Conservation (phyloP, 1,139 yeast species). For the Candida frijolesensis region DNA sequence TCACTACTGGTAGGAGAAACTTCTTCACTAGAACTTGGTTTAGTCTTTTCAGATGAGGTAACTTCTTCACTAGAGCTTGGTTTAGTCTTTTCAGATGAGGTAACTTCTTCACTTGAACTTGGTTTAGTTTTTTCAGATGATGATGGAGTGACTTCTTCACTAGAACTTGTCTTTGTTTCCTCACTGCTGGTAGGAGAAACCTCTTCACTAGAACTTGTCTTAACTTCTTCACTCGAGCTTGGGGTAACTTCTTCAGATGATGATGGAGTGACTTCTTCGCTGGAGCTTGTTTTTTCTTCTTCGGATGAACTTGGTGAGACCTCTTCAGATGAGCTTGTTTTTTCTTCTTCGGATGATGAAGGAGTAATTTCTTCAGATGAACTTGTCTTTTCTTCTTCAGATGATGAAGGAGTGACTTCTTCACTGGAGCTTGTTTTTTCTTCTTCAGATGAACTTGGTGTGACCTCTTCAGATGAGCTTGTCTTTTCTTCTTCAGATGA, state of each 20-base stretch:
- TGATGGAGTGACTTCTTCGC: neutral
- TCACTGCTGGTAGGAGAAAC: neutral
- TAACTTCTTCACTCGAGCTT: no score
- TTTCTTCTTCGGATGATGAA: no score
- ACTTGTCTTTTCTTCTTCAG: no score
- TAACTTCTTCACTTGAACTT: neutral
- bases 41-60: neutral
- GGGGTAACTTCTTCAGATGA: neutral
- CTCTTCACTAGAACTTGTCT: neutral
- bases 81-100: neutral
- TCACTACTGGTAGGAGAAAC: neutral
- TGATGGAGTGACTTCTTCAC: neutral
- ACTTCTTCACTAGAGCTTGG: neutral
- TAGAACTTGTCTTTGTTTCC: neutral
- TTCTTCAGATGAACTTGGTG: neutral
- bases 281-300: neutral
- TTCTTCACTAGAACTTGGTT: neutral
- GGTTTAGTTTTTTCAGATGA: neutral
- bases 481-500: no score
- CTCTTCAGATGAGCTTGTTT: neutral
- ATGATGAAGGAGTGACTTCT: no score
- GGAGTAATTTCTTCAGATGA: no score
- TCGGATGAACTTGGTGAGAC: neutral
- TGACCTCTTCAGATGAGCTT: neutral
- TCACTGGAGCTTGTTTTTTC: neutral